A percentile compares a stretch with the other conserved stretches of the same genome.
Evolutionary conservation across 2,329 filamentous ascomycete species (phyloP).

Genomic region (Arthrobotrys iridis): DNA sequence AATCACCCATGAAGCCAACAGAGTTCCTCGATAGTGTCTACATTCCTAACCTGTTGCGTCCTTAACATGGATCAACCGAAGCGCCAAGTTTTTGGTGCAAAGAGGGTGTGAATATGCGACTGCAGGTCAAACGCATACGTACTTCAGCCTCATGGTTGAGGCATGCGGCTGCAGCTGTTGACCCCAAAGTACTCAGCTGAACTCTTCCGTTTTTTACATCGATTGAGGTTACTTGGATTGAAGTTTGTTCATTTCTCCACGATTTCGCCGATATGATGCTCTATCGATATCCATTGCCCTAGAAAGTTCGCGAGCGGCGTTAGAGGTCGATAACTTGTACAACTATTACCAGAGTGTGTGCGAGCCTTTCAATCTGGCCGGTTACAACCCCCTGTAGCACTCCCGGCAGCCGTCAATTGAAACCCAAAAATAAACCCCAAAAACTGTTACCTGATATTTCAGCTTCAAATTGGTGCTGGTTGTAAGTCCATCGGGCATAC

Average conservation of each 20-base stretch:
- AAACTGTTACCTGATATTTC: background rate
- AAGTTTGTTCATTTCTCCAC: constrained; percentile 11
- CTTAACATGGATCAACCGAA: constrained; percentile 28
- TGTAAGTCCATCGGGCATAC: background rate
- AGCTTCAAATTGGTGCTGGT: background rate
- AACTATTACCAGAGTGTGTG: constrained; percentile 6
- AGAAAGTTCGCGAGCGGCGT: background rate
- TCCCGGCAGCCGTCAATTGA: background rate
- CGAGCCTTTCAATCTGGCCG: background rate
- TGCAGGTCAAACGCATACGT: constrained; percentile 39
- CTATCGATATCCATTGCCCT: constrained; percentile 21
- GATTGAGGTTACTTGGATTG: constrained; percentile 6
- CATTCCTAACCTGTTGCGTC: constrained; percentile 41
- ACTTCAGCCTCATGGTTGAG: constrained; percentile 32
- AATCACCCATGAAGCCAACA: constrained; percentile 25
- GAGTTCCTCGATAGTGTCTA: constrained; percentile 32
- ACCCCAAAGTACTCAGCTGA: constrained; percentile 10
- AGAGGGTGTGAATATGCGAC: constrained; percentile 45
- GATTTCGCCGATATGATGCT: constrained; percentile 11
- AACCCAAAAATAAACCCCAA: background rate
- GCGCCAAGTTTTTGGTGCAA: constrained; percentile 24
- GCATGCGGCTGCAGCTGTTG: constrained; percentile 17
- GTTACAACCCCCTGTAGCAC: background rate
- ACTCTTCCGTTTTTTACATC: background rate
- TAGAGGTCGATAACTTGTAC: background rate